Conservation (phyloP, 2,329 filamentous ascomycete species). For the Aspergillus quadricinctus region DNA sequence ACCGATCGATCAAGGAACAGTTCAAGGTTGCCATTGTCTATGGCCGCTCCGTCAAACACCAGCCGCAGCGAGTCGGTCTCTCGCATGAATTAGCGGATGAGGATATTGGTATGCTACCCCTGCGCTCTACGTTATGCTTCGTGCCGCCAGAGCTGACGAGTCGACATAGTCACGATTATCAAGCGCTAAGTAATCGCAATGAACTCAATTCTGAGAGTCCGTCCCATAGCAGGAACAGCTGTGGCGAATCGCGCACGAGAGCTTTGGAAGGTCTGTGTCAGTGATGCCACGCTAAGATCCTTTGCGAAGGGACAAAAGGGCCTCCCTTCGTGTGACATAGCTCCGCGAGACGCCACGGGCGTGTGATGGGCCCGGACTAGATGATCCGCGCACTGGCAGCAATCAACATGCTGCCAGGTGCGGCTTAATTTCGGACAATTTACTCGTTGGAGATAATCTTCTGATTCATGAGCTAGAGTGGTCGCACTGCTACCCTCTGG, state of each 20-base stretch:
- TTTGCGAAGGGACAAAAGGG: constrained; percentile 17
- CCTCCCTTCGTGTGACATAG: constrained; percentile 24
- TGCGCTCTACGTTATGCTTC: background rate
- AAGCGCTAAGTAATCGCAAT: constrained; percentile 54
- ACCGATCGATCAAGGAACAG: constrained; percentile 90
- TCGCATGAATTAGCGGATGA: constrained; percentile 90
- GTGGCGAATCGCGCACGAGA: constrained; percentile 24
- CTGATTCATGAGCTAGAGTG: constrained; percentile 15
- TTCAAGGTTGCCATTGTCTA: constrained; percentile 97
- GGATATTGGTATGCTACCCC: constrained; percentile 73
- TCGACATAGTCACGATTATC: constrained; percentile 57
- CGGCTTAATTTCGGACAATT: constrained; percentile 16
- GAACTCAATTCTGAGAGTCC: constrained; percentile 16
- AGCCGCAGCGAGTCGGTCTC: constrained; percentile 91
- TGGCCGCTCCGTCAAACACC: constrained; percentile 96
- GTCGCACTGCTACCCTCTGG: constrained; percentile 3
- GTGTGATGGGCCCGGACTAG: constrained; percentile 16
- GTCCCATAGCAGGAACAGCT: constrained; percentile 23
- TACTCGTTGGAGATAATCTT: constrained; percentile 15
- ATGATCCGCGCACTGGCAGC: constrained; percentile 19
- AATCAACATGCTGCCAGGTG: constrained; percentile 18
- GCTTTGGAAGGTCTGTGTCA: constrained; percentile 12
- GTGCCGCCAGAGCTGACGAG: constrained; percentile 20
- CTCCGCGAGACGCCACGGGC: constrained; percentile 23
- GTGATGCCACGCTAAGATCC: constrained; percentile 17